Base-by-base conservation (phyloP, 805 yeast species). In the Ogataea chonburiensis region DNA sequence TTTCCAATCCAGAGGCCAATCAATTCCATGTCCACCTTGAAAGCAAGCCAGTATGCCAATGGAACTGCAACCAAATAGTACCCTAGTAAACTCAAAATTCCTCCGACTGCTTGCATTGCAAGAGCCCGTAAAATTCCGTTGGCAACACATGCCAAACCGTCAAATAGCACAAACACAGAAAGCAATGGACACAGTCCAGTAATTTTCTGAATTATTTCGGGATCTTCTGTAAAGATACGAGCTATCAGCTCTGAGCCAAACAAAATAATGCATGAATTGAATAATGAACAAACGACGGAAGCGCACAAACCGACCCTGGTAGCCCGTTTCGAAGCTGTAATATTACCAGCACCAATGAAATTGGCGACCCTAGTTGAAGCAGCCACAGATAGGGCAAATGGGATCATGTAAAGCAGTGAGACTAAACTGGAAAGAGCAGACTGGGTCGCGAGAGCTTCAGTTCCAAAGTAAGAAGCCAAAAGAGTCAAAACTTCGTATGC, bases 31-130 rank as follows among this genome's bases (percentile, higher is more conserved):
- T 67, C 67, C 11, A 61, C 59, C 7, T 58, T 52, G 48, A 75
- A 75, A 10, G 86, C 77, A n/a, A 84, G 61, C 12, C 71, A 48
- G 19, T 78, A 62, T 0, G 86, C 83, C 23, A 79, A 46, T 0
- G 94, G 94, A 25, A 84, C 65, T 1, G 86, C 89, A 43, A 82
- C 61, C 3, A 71, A 68, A 56, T 86, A 86, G 60, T 86, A 86
- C 0, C 81, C 73, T n/a, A 81, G 53, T 29, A 86, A 65, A 50
- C 84, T 86, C 33, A 85, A 64, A 9, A 73, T 46, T 0, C 91
- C 86, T 3, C 94, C 94, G 29, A 82, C 68, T 31, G 70, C 72
- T 56, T 86, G 95, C 29, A 79, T 63, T 0, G 91, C 95, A 55
- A 81, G 81, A 2, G 89, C 88, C 42, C 95, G 64, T 40, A 86